Evolutionary conservation across 1,139 yeast genomes (phyloP).

Genomic region (Saccharomyces hybrid): DNA sequence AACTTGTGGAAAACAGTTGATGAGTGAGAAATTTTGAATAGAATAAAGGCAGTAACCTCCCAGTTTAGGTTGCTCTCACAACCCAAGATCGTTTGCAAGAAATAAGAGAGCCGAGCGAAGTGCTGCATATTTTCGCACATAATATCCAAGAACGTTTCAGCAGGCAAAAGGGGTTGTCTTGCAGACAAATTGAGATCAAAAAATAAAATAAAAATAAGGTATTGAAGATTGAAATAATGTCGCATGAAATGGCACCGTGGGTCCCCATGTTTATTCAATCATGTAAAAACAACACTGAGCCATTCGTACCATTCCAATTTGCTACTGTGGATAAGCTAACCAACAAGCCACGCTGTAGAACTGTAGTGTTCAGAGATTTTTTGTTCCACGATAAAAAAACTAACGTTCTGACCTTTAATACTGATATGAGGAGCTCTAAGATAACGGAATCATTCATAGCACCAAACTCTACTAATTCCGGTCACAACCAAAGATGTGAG

Average conservation of each 20-base stretch:
- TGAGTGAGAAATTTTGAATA: not conserved
- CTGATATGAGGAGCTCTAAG: slow-evolving; percentile 66
- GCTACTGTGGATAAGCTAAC: slow-evolving; percentile 50
- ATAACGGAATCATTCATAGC: slow-evolving; percentile 40
- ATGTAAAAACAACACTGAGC: slow-evolving; percentile 39
- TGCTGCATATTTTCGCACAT: not conserved
- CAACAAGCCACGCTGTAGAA: slow-evolving; percentile 56
- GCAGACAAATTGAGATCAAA: not conserved
- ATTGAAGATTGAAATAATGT: not conserved
- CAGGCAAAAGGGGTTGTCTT: not conserved
- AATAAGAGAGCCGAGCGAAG: not conserved
- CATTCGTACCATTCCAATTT: slow-evolving; percentile 55
- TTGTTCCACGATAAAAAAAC: slow-evolving; percentile 61
- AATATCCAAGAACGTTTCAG: not conserved
- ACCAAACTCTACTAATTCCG: not conserved
- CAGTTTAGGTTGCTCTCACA: not conserved
- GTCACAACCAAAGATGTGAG: slow-evolving; percentile 33
- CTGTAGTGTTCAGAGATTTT: slow-evolving; percentile 69
- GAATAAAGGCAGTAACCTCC: not conserved
- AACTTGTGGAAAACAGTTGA: not conserved
- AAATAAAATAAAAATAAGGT: slow-evolving; percentile 15
- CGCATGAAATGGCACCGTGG: slow-evolving; percentile 64
- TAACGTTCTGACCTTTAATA: slow-evolving; percentile 60
- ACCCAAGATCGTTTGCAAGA: not conserved
- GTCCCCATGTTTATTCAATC: slow-evolving; percentile 51